Percentiles rank a stretch among this genome's conserved stretches.
Conservation (phyloP, 2,329 filamentous ascomycete species). For the Cucurbitaria berberidis region DNA sequence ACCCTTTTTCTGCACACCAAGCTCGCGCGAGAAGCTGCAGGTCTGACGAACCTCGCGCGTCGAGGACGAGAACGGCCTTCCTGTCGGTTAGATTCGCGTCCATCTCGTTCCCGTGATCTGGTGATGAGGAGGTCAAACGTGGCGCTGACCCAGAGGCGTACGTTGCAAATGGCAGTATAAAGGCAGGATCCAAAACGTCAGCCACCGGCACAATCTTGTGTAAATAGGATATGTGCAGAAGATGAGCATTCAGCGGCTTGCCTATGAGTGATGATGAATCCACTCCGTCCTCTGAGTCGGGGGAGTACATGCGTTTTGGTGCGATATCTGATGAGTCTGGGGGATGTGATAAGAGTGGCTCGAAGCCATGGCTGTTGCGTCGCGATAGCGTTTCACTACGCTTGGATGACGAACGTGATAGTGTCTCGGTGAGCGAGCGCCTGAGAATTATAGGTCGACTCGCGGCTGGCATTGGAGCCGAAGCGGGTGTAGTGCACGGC, state of each 20-base stretch:
- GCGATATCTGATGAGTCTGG: conserved; percentile 35
- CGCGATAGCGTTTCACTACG: conserved; percentile 36
- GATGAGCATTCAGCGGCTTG: conserved; percentile 44
- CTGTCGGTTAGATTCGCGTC: conserved; percentile 22
- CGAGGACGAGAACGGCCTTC: conserved; percentile 50
- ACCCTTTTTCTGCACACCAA: conserved; percentile 74
- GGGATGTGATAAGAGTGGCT: conserved; percentile 44
- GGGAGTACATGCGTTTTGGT: conserved; percentile 34
- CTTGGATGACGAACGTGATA: conserved; percentile 43
- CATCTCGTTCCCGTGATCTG: conserved; percentile 16
- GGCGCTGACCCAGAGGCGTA: conserved; percentile 21
- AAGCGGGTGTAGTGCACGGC: conserved; percentile 56
- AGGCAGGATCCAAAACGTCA: conserved; percentile 35
- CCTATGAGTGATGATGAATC: conserved; percentile 9
- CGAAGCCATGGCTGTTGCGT: conserved; percentile 44
- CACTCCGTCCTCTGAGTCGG: conserved; percentile 21
- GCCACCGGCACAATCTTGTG: conserved; percentile 46
- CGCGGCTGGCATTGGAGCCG: conserved; percentile 18
- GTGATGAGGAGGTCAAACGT: conserved; percentile 19
- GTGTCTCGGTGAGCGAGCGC: conserved; percentile 26
- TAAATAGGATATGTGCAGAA: conserved; percentile 49
- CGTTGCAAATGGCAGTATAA: conserved; percentile 33
- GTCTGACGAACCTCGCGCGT: conserved; percentile 65
- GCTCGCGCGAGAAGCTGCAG: conserved; percentile 74
- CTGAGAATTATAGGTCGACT: conserved; percentile 32